Evolutionary conservation across 2,329 filamentous ascomycete species (phyloP), one percentile per base, ranked within the genome.

Genomic region (Alternaria angustiovoidea): DNA sequence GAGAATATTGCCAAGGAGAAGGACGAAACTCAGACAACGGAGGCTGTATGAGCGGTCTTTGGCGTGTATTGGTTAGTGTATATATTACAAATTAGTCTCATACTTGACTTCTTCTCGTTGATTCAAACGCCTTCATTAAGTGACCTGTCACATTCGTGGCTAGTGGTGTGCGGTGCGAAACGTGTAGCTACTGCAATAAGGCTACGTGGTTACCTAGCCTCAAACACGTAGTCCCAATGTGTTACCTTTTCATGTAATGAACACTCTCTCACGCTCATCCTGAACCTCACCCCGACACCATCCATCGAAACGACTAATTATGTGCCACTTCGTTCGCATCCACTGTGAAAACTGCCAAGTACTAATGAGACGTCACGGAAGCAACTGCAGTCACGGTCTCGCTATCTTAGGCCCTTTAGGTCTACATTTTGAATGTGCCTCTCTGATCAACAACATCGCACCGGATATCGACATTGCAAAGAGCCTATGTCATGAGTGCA

Each of bases 1-100:
- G 65, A 66, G 7, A 62, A 54, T 6, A 61, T 71, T 22, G 59
- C 67, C 44, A 66, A 63, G 46, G 63, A 71, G 38, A 73, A 68
- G 46, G 44, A 42, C 16, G 54, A 39, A 16, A 51, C 61, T 36
- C 48, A 56, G 16, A 54, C 32, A 4, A 62, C 44, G 14, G 58
- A 65, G 32, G 26, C 61, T 5, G 61, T 62, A 6, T 65, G 30
- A 48, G 18, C 4, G 1, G 28, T 5, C 9, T 11, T 6, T 16
- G 5, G 1, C 28, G 5, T 22, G 26, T 0, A 9, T n/a, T 5
- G 16, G 0, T 8, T 9, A 14, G 28, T 12, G 5, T 14, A 30
- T 3, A 14, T 7, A 16, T 51, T 8, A 38, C 16, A 16, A 28
- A 28, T 7, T 30, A 38, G n/a, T n/a, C 3, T 4, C 1, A 34